Evolutionary conservation across 257 asterid species (phyloP).

Genomic region (Solanum ossicruentum): DNA sequence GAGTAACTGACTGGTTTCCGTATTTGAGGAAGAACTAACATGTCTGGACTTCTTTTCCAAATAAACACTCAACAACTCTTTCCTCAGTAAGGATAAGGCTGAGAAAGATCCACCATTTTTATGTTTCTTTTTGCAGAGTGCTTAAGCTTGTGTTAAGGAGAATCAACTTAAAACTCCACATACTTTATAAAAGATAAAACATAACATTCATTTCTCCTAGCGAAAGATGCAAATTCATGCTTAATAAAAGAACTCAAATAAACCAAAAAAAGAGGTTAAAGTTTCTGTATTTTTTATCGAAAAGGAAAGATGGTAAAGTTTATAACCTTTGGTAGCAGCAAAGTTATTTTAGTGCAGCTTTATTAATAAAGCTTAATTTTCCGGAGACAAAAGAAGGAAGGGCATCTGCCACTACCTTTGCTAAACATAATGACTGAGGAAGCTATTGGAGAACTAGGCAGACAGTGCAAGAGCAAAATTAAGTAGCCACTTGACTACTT

Average conservation of each 20-base stretch:
- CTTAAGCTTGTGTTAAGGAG: constrained; percentile 44
- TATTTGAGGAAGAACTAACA: constrained; percentile 34
- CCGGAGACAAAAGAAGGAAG: neutral
- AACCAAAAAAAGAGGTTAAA: neutral
- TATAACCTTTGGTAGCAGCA: neutral
- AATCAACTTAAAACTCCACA: constrained; percentile 8
- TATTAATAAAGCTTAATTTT: neutral
- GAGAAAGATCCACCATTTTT: constrained; percentile 36
- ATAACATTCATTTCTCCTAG: neutral
- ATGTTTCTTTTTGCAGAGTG: constrained; percentile 58
- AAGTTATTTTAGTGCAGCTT: neutral
- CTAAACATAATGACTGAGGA: neutral
- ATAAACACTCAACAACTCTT: constrained; percentile 52
- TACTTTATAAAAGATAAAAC: neutral
- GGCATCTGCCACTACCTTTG: neutral
- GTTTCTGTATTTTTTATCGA: neutral
- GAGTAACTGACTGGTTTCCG: constrained; percentile 46
- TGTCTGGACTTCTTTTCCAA: constrained; percentile 36
- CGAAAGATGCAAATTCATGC: neutral
- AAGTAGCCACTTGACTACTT: neutral
- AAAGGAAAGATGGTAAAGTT: neutral
- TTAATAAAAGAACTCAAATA: neutral
- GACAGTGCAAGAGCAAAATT: neutral
- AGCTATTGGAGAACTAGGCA: neutral
- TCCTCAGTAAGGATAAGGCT: constrained; percentile 43